Evolutionary conservation across 2,329 filamentous ascomycete species (phyloP).

Genomic region (Neopestalotiopsis clavispora): DNA sequence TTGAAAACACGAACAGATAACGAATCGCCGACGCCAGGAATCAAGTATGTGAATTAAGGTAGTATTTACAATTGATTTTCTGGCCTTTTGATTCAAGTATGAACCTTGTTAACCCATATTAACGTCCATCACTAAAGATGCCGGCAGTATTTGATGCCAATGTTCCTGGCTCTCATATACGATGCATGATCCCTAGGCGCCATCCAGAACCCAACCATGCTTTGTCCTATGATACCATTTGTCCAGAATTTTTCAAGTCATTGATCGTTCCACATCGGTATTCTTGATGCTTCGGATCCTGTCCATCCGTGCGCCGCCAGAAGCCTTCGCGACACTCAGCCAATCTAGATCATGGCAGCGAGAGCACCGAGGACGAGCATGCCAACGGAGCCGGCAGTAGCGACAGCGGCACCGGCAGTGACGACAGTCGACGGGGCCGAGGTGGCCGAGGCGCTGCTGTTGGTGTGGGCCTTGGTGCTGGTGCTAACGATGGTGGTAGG

Average conservation of each 20-base stretch:
- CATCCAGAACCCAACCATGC: neutral
- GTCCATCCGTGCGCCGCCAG: neutral
- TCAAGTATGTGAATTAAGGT: neutral
- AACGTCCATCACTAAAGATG: neutral
- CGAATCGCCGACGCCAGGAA: neutral
- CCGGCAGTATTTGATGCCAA: neutral
- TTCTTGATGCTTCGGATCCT: no score
- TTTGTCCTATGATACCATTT: no score
- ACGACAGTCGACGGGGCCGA: conserved; percentile 5
- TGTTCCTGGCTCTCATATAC: neutral
- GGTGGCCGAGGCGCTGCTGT: conserved; percentile 10
- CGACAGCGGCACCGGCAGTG: conserved; percentile 16
- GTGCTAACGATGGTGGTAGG: conserved; percentile 22
- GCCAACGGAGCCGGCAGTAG: conserved; percentile 9
- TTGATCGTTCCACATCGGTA: no score
- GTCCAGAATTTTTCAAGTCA: no score
- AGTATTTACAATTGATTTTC: neutral
- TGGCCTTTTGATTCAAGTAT: neutral
- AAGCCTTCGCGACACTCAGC: neutral
- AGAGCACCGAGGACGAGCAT: conserved; percentile 17
- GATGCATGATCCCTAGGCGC: neutral
- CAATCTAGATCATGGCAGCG: conserved; percentile 9
- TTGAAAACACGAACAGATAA: no score
- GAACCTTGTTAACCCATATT: neutral
- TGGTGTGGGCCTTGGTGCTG: conserved; percentile 17